Base-by-base conservation (phyloP, 495 filamentous ascomycete species). In the Aspergillus bridgeri region DNA sequence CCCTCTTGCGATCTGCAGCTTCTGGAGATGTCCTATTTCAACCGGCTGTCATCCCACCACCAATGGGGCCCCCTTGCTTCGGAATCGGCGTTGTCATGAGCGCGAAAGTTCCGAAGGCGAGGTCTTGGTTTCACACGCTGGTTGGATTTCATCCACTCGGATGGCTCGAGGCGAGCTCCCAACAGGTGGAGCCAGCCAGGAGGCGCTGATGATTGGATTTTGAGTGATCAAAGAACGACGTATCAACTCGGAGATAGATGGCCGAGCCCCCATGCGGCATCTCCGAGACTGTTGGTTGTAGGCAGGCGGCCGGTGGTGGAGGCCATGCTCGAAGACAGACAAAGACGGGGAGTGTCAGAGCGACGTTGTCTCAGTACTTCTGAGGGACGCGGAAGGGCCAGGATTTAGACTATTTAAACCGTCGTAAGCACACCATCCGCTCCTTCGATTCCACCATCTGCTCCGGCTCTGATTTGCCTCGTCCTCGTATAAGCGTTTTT, bases 401-500 rank as follows among this genome's bases (percentile, higher is more conserved):
- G 9, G 5, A n/a, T n/a, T 18, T 47, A 9, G 7, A 46, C 33
- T 43, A 45, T 54, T 29, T 45, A 54, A 46, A 42, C 42, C 29
- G 19, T 42, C 33, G 19, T 9, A 20, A 52, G 46, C 42, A 46
- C 52, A 46, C 42, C 52, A 54, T 54, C 42, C 15, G 9, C 20
- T 11, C 15, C 22, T 22, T 20, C 18, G 17, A 46, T 54, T 25
- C 46, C 52, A 46, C 52, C 42, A 54, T 54, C 52, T 3, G 8
- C n/a, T 54, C 29, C 52, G 7, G 18, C 52, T 45, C 21, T 54
- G 52, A 29, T 54, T 46, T 21, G 44, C 5, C 42, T 21, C 3
- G 17, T n/a, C 24, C 42, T 0, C 38, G 3, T 19, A 25, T 54
- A 25, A 54, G 42, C 52, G 19, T 25, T 23, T 47, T 20, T 19